Conservation (phyloP, 495 filamentous ascomycete species). For the Xylaria flabelliformis region DNA sequence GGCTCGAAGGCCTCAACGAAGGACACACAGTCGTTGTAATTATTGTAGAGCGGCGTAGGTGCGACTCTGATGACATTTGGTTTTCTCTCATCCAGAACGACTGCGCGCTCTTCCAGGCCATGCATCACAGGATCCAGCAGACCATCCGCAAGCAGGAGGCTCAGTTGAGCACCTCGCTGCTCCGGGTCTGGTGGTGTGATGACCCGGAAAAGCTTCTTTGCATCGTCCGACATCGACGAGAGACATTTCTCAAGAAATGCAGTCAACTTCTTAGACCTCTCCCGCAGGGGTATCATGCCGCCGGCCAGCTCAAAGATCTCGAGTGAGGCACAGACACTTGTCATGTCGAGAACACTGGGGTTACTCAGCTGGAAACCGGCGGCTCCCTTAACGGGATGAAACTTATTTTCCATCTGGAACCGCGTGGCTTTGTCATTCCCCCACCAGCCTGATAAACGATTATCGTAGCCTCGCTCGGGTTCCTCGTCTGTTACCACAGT, state of each 20-base stretch:
- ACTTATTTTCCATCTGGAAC: constrained; percentile 81
- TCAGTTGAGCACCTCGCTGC: constrained; percentile 87
- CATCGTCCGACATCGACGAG: constrained; percentile 49
- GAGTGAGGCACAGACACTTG: constrained; percentile 76
- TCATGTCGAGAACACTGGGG: constrained; percentile 69
- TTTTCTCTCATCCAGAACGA: constrained; percentile 87
- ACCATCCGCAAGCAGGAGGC: constrained; percentile 69
- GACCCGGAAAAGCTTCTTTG: constrained; percentile 66
- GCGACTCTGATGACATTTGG: constrained; percentile 94
- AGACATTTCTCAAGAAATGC: constrained; percentile 79
- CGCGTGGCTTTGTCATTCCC: constrained; percentile 76
- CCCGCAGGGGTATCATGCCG: constrained; percentile 70
- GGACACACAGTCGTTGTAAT: constrained; percentile 75
- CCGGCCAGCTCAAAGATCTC: constrained; percentile 76
- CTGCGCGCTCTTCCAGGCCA: constrained; percentile 68
- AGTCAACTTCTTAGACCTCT: constrained; percentile 79
- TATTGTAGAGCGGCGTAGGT: constrained; percentile 90
- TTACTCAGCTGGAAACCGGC: constrained; percentile 75
- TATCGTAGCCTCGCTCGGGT: constrained; percentile 50
- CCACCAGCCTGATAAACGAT: constrained; percentile 88
- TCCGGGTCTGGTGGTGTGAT: constrained; percentile 79
- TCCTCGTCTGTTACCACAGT: constrained; percentile 43
- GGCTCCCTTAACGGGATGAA: constrained; percentile 73
- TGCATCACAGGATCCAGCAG: constrained; percentile 74
- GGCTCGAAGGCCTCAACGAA: constrained; percentile 71